Percentiles rank a stretch among this genome's conserved stretches.
phyloP scores from a whole-genome alignment of 176 grass and related monocot genomes.

The Lolium rigidum region DNA sequence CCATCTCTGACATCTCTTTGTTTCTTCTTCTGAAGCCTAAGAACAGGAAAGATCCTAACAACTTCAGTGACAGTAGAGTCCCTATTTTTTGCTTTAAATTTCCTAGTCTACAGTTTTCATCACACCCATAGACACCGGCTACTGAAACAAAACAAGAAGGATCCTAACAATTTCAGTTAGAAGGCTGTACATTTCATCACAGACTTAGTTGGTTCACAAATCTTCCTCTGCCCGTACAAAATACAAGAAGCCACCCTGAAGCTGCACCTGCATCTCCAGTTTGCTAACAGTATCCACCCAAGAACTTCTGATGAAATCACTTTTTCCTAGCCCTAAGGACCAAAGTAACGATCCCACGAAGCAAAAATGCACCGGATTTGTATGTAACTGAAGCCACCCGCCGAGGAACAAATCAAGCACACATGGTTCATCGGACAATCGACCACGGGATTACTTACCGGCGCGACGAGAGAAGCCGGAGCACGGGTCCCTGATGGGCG shows the following conservation, averaged over 20 bases:
- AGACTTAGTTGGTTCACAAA: neutral
- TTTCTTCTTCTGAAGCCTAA: too few relatives aligned
- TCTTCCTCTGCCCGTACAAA: neutral
- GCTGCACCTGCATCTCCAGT: too few relatives aligned
- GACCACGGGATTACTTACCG: neutral
- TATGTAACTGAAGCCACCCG: too few relatives aligned
- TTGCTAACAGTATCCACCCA: neutral
- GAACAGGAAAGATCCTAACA: too few relatives aligned
- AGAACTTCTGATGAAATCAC: neutral
- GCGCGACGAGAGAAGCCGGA: neutral
- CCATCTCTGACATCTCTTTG: too few relatives aligned
- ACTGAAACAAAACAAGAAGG: neutral
- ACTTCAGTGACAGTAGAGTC: neutral
- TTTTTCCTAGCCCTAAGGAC: neutral
- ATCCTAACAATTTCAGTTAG: neutral
- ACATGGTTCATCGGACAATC: neutral
- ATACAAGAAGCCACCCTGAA: neutral
- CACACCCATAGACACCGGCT: neutral
- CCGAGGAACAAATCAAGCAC: neutral
- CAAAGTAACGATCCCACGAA: neutral
- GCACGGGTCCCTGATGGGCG: neutral
- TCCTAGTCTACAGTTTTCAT: neutral
- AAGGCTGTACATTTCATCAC: neutral
- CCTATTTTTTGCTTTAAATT: neutral
- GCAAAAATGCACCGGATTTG: neutral